A percentile compares a stretch with the other conserved stretches of the same genome.
phyloP scores from a whole-genome alignment of 2,329 filamentous ascomycete species.

The Arthrobotrys entomopaga region DNA sequence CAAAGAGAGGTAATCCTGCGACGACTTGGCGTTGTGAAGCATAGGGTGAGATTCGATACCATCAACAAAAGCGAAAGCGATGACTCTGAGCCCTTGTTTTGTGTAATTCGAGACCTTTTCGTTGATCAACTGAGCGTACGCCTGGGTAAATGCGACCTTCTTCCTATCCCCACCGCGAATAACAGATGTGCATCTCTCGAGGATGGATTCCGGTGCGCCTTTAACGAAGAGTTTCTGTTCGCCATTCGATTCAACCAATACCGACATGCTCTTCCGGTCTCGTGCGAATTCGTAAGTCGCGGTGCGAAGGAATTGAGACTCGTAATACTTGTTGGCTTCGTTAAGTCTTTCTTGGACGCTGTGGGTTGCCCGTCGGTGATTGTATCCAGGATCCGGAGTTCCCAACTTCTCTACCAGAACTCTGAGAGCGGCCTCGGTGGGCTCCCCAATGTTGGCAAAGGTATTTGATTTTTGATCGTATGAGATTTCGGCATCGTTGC shows the following conservation, averaged over 20 bases:
- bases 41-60: slow-evolving; percentile 77
- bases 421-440: slow-evolving; percentile 91
- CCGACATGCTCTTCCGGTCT: slow-evolving; percentile 99
- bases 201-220: slow-evolving; percentile 91
- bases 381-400: slow-evolving; percentile 71
- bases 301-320: slow-evolving; percentile 76
- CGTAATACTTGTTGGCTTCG: slow-evolving; percentile 84
- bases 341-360: slow-evolving; percentile 73
- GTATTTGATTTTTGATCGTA: slow-evolving; percentile 79
- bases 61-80: slow-evolving; percentile 87
- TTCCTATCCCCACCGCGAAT: slow-evolving; percentile 82
- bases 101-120: slow-evolving; percentile 89
- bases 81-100: slow-evolving; percentile 90
- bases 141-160: slow-evolving; percentile 76
- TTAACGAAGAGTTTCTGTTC: slow-evolving; percentile 84
- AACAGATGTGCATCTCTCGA: slow-evolving; percentile 88
- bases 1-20: slow-evolving; percentile 82
- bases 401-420: slow-evolving; percentile 95
- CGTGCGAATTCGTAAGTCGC: slow-evolving; percentile 96
- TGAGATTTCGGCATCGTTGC: slow-evolving; percentile 86
- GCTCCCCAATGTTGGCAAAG: slow-evolving; percentile 88
- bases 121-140: slow-evolving; percentile 75
- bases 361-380: slow-evolving; percentile 57
- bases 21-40: slow-evolving; percentile 78
- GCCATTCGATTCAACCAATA: slow-evolving; percentile 77